Conservation (phyloP, 2,329 filamentous ascomycete genomes). For the Cercospora beticola region DNA sequence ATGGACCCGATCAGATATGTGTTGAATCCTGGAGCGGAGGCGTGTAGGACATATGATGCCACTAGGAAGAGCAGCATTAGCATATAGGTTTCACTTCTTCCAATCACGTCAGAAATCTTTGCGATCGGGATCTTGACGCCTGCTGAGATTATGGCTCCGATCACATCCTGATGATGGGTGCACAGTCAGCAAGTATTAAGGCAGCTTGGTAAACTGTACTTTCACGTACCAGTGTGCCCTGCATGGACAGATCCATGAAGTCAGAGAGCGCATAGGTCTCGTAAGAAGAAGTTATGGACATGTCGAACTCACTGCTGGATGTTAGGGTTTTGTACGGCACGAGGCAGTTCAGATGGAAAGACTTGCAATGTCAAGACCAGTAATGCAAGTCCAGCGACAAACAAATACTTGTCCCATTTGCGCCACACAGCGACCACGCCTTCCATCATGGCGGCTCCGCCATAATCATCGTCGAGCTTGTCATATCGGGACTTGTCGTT, state of each 20-base stretch:
- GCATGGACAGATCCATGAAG: slow-evolving; percentile 41
- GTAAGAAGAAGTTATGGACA: slow-evolving; percentile 42
- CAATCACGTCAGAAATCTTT: slow-evolving; percentile 46
- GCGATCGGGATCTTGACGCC: slow-evolving; percentile 46
- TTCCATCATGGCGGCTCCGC: slow-evolving; percentile 15
- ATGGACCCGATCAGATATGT: slow-evolving; percentile 43
- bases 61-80: slow-evolving; percentile 40
- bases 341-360: too few relatives aligned
- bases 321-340: neutral
- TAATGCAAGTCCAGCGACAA: slow-evolving; percentile 8
- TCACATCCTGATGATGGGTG: slow-evolving; percentile 29
- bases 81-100: slow-evolving; percentile 43
- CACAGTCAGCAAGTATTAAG: neutral
- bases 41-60: slow-evolving; percentile 42
- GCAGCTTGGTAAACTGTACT: neutral
- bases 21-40: slow-evolving; percentile 39
- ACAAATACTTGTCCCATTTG: slow-evolving; percentile 3
- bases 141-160: slow-evolving; percentile 42
- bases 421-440: slow-evolving; percentile 13
- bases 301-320: slow-evolving; percentile 38
- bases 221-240: slow-evolving; percentile 33
- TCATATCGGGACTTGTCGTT: neutral
- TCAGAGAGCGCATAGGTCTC: slow-evolving; percentile 45
- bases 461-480: slow-evolving; percentile 6
- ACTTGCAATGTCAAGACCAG: slow-evolving; percentile 8